Evolutionary conservation across 768 basidiomycete genomes (phyloP).

Genomic region (Amanita polypyramis): DNA sequence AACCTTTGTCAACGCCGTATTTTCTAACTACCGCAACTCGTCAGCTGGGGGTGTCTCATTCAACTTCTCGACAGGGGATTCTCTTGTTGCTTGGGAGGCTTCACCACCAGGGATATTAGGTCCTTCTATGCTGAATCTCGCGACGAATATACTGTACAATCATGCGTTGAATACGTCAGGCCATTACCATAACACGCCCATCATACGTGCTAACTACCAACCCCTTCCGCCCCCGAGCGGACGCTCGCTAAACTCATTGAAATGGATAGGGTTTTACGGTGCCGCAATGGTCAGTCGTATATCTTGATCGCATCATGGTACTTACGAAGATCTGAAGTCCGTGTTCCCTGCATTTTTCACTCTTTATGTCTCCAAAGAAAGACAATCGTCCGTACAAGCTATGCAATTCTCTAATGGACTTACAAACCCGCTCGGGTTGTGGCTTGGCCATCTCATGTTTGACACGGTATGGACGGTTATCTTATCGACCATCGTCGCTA

Average conservation of each 20-base stretch:
- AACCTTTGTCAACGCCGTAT: slow-evolving; percentile 46
- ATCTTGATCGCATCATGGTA: background rate
- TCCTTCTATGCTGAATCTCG: slow-evolving; percentile 55
- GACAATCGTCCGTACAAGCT: slow-evolving; percentile 62
- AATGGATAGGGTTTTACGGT: slow-evolving; percentile 70
- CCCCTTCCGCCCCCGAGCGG: slow-evolving; percentile 46
- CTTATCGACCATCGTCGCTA: slow-evolving; percentile 51
- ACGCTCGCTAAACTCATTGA: slow-evolving; percentile 50
- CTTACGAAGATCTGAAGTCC: slow-evolving; percentile 27
- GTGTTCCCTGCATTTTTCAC: slow-evolving; percentile 79
- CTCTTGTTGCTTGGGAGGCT: slow-evolving; percentile 67
- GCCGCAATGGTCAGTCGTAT: slow-evolving; percentile 52
- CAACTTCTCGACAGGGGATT: slow-evolving; percentile 33
- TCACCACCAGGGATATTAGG: slow-evolving; percentile 48
- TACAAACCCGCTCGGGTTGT: slow-evolving; percentile 56
- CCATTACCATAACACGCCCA: slow-evolving; percentile 23
- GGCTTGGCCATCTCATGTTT: slow-evolving; percentile 73
- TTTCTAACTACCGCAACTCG: slow-evolving; percentile 41
- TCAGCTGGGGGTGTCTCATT: slow-evolving; percentile 61
- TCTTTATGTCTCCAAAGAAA: slow-evolving; percentile 66
- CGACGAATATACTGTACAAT: slow-evolving; percentile 57
- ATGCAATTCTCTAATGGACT: slow-evolving; percentile 79
- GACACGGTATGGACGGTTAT: slow-evolving; percentile 52
- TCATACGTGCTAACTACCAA: slow-evolving; percentile 50
- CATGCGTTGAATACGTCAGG: slow-evolving; percentile 45